Conservation (phyloP, 2,329 filamentous ascomycete species). For the Alternaria incomplexa region DNA sequence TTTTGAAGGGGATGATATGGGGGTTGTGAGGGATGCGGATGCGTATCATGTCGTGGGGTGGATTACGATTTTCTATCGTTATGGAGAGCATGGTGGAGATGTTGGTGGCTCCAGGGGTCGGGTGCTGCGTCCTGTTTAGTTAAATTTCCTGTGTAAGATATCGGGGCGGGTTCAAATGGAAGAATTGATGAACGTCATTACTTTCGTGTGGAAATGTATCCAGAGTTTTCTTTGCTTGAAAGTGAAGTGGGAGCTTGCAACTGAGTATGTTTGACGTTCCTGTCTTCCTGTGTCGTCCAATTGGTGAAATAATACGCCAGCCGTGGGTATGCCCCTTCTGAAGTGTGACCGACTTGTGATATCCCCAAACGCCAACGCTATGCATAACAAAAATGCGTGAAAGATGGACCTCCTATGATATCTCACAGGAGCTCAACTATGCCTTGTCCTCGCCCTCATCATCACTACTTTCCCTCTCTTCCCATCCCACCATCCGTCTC, state of each 20-base stretch:
- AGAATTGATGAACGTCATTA: not conserved
- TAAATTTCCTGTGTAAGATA: not conserved
- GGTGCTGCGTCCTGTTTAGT: not conserved
- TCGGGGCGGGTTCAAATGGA: not conserved
- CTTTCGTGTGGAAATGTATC: not conserved
- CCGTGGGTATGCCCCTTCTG: not conserved
- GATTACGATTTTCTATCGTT: not conserved
- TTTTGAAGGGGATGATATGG: not conserved
- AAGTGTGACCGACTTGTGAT: not conserved
- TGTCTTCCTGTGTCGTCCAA: not conserved
- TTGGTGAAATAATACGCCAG: not conserved
- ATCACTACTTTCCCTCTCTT: slow-evolving; percentile 49
- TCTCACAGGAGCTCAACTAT: not conserved
- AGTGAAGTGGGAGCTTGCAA: not conserved
- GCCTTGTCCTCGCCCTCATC: slow-evolving; percentile 44
- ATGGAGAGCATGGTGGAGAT: not conserved
- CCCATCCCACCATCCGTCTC: slow-evolving; percentile 54
- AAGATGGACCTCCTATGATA: not conserved
- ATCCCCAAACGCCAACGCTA: not conserved
- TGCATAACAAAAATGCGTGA: not conserved
- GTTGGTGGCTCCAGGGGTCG: not conserved
- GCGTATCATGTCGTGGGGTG: not conserved
- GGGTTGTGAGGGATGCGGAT: not conserved
- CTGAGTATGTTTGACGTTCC: not conserved
- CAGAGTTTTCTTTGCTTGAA: not conserved